Conservation (phyloP, 352 stramenopile species). For the Phytophthora hibernalis region DNA sequence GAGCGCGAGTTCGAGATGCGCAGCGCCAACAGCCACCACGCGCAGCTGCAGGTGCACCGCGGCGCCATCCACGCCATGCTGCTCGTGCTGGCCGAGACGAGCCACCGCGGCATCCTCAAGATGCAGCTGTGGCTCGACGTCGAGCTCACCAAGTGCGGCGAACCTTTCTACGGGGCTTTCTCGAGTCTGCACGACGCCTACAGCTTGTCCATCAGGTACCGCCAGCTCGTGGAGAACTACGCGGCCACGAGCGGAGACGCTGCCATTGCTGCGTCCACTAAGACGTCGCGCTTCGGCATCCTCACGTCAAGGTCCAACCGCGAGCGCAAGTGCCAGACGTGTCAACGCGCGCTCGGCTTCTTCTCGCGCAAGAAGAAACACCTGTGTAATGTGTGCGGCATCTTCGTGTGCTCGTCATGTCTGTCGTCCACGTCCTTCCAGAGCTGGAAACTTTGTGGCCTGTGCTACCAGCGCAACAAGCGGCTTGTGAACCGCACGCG, state of each 20-base stretch:
- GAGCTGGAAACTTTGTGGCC: slow-evolving; percentile 63
- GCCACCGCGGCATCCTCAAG: slow-evolving; percentile 58
- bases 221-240: slow-evolving; percentile 62
- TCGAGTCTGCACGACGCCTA: slow-evolving; percentile 74
- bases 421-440: slow-evolving; percentile 69
- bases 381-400: slow-evolving; percentile 67
- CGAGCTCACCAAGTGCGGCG: slow-evolving; percentile 57
- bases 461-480: slow-evolving; percentile 75
- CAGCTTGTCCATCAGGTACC: slow-evolving; percentile 70
- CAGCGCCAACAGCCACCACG: slow-evolving; percentile 51
- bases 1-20: slow-evolving; percentile 53
- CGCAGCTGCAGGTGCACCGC: slow-evolving; percentile 55
- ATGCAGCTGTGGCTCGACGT: slow-evolving; percentile 81
- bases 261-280: slow-evolving; percentile 28
- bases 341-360: slow-evolving; percentile 62
- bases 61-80: slow-evolving; percentile 69
- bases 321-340: slow-evolving; percentile 71
- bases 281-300: slow-evolving; percentile 38
- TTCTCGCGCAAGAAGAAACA: slow-evolving; percentile 71
- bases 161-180: slow-evolving; percentile 65
- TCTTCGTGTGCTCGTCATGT: slow-evolving; percentile 70
- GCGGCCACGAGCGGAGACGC: slow-evolving; percentile 42
- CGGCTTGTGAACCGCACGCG: slow-evolving; percentile 61
- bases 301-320: slow-evolving; percentile 44
- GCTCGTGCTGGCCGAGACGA: slow-evolving; percentile 67